phyloP scores from a whole-genome alignment of 257 asterid genomes.

The Thymus quinquecostatus region DNA sequence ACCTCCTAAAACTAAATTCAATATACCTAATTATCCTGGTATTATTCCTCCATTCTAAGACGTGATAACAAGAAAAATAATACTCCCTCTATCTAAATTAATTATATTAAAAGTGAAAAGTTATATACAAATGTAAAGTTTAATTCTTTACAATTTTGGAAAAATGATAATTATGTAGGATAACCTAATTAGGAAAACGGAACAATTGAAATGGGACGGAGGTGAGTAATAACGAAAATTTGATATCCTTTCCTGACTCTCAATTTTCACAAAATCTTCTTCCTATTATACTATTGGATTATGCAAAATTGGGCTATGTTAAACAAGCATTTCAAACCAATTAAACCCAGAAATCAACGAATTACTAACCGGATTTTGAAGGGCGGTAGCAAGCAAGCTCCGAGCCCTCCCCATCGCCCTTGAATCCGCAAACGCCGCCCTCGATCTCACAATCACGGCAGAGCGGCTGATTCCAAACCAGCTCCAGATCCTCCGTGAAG shows the following conservation, averaged over 20 bases:
- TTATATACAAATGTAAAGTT: too few relatives aligned
- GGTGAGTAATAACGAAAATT: too few relatives aligned
- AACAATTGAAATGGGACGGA: too few relatives aligned
- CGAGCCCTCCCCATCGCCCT: constrained; percentile 31
- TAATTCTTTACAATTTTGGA: too few relatives aligned
- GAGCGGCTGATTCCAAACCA: constrained; percentile 53
- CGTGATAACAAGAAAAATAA: too few relatives aligned
- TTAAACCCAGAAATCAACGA: background rate
- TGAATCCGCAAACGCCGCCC: constrained; percentile 56
- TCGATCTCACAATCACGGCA: constrained; percentile 52
- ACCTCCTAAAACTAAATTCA: background rate
- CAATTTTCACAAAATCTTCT: background rate
- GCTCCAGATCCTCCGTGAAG: constrained; percentile 49
- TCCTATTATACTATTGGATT: too few relatives aligned
- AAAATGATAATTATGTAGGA: too few relatives aligned
- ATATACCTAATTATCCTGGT: background rate
- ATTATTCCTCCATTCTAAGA: too few relatives aligned
- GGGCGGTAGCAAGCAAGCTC: constrained; percentile 49
- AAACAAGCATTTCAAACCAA: background rate
- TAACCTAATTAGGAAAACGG: too few relatives aligned
- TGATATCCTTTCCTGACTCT: background rate
- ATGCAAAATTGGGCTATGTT: background rate
- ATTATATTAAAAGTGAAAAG: too few relatives aligned
- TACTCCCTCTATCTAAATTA: too few relatives aligned
- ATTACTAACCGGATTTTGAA: constrained; percentile 45